A percentile compares a stretch with the other conserved stretches of the same genome.
These are phyloP conservation scores for Dichotomocladium elegans DNA, from an alignment of 371 early-diverging fungal species.

Conservation along the genomic window DNA sequence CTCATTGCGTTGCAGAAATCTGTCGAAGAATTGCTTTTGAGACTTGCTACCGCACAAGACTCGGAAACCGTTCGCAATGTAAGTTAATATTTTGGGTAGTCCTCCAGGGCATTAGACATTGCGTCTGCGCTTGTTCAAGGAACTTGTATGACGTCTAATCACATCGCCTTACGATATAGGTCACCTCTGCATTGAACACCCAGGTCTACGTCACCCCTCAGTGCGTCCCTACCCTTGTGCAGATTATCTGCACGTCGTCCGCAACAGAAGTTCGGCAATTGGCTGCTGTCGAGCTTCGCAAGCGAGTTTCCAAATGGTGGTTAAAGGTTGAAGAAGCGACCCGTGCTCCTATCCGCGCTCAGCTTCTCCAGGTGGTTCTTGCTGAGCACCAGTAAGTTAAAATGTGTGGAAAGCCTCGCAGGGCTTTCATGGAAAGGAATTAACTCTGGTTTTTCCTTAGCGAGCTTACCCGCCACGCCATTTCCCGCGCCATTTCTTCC, in stretches of 20 bases:
- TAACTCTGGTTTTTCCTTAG: constrained; percentile 25
- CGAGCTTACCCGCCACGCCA: constrained; percentile 65
- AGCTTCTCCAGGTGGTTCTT: constrained; percentile 64
- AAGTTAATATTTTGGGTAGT: constrained; percentile 10
- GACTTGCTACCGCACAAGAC: constrained; percentile 43
- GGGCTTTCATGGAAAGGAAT: neutral
- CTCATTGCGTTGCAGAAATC: constrained; percentile 25
- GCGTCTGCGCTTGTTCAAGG: neutral
- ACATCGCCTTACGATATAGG: constrained; percentile 27
- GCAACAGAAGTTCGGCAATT: constrained; percentile 75
- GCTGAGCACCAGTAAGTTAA: constrained; percentile 70
- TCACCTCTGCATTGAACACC: constrained; percentile 63
- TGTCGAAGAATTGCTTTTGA: constrained; percentile 39
- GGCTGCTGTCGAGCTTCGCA: constrained; percentile 87
- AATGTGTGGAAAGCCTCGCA: neutral
- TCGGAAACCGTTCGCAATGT: constrained; percentile 47
- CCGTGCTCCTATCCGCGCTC: constrained; percentile 57
- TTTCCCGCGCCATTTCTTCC: constrained; percentile 80
- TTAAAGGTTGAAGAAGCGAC: constrained; percentile 47
- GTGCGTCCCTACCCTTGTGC: constrained; percentile 71
- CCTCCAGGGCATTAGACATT: too few relatives aligned
- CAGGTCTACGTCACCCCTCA: constrained; percentile 59
- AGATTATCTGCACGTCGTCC: constrained; percentile 56
- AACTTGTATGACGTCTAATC: neutral
- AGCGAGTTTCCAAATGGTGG: constrained; percentile 75